Evolutionary conservation across 345 rosid species (phyloP).

Genomic region (Ceriops zippeliana): DNA sequence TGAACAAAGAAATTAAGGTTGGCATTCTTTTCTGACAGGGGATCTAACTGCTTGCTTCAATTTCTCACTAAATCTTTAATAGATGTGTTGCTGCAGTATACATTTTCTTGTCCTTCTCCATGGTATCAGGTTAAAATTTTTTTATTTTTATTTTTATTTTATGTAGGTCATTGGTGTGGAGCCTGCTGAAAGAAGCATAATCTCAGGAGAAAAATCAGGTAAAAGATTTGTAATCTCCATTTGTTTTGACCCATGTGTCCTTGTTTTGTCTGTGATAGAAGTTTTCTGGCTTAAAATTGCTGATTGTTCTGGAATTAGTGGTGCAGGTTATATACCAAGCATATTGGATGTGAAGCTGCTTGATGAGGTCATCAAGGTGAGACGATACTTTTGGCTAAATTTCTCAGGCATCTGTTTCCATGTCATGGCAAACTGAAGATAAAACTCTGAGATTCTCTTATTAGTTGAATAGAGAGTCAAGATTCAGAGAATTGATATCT

Average conservation of each 20-base stretch:
- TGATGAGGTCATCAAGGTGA: conserved; percentile 84
- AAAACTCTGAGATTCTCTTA: neutral
- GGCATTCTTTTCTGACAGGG: neutral
- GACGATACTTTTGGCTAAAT: neutral
- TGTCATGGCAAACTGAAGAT: neutral
- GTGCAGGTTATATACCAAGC: conserved; percentile 74
- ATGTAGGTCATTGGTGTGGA: conserved; percentile 85
- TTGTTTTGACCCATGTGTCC: conserved; percentile 11
- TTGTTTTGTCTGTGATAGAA: conserved; percentile 6
- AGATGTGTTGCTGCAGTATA: conserved; percentile 1
- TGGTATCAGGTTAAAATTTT: conserved; percentile 7
- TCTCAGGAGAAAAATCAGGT: conserved; percentile 85
- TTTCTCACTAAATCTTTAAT: neutral
- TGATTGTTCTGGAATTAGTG: conserved; percentile 11
- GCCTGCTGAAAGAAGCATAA: conserved; percentile 88
- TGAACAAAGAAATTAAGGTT: conserved; percentile 70
- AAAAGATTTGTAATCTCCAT: conserved; percentile 11
- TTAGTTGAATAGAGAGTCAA: neutral
- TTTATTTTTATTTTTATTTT: conserved; percentile 9
- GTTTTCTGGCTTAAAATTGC: conserved; percentile 9
- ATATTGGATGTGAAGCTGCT: conserved; percentile 78
- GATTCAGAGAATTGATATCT: neutral
- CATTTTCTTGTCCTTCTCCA: conserved; percentile 5
- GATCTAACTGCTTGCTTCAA: neutral
- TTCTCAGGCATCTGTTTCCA: neutral